Percentiles rank a stretch among this genome's conserved stretches.
phyloP scores from a whole-genome alignment of 176 grass and related monocot species.

The Raddia guianensis region DNA sequence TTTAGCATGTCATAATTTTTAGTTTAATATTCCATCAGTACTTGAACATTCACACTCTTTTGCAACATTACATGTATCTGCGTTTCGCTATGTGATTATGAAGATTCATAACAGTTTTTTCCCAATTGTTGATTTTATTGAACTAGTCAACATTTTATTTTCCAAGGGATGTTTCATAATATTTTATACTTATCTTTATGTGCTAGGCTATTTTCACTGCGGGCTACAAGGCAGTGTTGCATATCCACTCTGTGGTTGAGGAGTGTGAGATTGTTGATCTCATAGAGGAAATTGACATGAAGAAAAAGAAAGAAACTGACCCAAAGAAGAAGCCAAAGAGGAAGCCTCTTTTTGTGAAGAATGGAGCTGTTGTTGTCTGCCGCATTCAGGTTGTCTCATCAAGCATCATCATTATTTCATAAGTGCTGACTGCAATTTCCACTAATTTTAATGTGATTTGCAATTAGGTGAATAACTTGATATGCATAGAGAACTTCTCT shows the following conservation, averaged over 20 bases:
- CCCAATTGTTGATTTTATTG: slow-evolving; percentile 5
- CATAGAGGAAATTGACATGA: slow-evolving; percentile 94
- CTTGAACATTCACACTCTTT: neutral
- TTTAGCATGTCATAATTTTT: neutral
- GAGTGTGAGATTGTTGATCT: slow-evolving; percentile 97
- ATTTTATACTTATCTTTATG: slow-evolving; percentile 14
- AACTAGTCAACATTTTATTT: neutral
- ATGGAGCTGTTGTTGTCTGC: slow-evolving; percentile 93
- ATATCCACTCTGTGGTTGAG: slow-evolving; percentile 94
- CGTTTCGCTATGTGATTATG: neutral
- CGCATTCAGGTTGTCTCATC: slow-evolving; percentile 63
- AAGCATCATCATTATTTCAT: neutral
- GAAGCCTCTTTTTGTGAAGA: slow-evolving; percentile 97
- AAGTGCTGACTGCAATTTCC: neutral
- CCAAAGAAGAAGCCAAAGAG: slow-evolving; percentile 77
- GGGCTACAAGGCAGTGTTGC: slow-evolving; percentile 90
- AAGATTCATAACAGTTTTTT: neutral
- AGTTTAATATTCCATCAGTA: neutral
- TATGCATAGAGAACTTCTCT: slow-evolving; percentile 92
- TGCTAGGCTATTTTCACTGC: slow-evolving; percentile 94
- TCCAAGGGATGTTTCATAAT: neutral
- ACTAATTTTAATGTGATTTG: slow-evolving; percentile 35
- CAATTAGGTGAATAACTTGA: slow-evolving; percentile 79
- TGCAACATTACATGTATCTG: neutral
- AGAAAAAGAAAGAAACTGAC: slow-evolving; percentile 76